phyloP scores from a whole-genome alignment of 148 eudicot genomes.

The Rhododendron kiyosumense region DNA sequence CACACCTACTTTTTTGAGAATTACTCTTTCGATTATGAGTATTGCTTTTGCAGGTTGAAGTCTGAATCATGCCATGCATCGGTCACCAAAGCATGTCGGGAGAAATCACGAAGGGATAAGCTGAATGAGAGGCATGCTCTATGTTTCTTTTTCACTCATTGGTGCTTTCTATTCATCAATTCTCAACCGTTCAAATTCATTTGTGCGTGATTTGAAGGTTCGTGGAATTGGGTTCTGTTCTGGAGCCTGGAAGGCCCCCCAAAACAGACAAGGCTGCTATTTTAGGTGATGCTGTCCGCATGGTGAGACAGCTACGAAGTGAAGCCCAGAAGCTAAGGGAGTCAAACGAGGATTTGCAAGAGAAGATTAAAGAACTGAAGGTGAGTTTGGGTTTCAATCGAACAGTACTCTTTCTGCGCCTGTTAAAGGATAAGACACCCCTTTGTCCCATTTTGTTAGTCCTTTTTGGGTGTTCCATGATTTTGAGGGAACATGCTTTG shows the following conservation, averaged over 20 bases:
- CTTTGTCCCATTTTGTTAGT: background rate
- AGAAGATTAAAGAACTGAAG: constrained; percentile 56
- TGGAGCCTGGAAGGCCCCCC: constrained; percentile 61
- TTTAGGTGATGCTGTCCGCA: constrained; percentile 50
- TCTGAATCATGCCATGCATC: constrained; percentile 26
- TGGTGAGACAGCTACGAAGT: constrained; percentile 42
- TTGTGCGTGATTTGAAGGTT: constrained; percentile 30
- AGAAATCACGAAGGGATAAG: constrained; percentile 40
- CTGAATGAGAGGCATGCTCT: constrained; percentile 36
- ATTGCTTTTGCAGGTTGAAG: constrained; percentile 20
- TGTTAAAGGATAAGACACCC: background rate
- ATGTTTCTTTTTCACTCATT: background rate
- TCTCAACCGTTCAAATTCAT: background rate
- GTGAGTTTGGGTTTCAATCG: constrained; percentile 13
- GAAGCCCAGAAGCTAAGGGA: constrained; percentile 52
- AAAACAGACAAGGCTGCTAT: constrained; percentile 55
- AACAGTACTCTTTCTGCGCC: background rate
- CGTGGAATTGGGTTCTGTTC: constrained; percentile 40
- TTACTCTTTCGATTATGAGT: background rate
- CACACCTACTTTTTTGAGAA: background rate
- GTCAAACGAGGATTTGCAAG: constrained; percentile 31
- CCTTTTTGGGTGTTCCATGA: background rate
- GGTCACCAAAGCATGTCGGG: constrained; percentile 45
- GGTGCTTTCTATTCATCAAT: background rate
- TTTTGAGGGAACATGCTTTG: background rate